phyloP scores from a whole-genome alignment of 805 yeast genomes.

The Wickerhamomyces strasburgensis region DNA sequence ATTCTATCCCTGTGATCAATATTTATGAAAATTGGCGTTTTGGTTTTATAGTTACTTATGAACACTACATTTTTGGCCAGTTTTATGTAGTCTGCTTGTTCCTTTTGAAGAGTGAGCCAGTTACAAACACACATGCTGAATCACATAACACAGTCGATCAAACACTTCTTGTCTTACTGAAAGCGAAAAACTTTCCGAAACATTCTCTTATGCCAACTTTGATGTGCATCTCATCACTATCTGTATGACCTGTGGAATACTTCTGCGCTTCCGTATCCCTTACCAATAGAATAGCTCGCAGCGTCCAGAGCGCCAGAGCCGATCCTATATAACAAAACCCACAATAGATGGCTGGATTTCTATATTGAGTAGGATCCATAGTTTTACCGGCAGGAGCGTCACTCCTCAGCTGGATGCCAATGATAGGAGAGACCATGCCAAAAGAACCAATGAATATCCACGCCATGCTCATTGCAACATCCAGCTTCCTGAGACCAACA shows the following conservation, averaged over 20 bases:
- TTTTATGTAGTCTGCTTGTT: constrained; percentile 10
- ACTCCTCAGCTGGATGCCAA: constrained; percentile 48
- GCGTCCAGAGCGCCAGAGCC: constrained; percentile 34
- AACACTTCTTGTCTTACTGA: constrained; percentile 10
- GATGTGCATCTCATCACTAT: constrained; percentile 23
- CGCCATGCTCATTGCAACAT: constrained; percentile 43
- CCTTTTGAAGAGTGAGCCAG: constrained; percentile 6
- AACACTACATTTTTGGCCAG: neutral
- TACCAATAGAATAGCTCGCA: constrained; percentile 53
- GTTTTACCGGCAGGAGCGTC: constrained; percentile 23
- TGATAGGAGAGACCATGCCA: constrained; percentile 54
- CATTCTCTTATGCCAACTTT: constrained; percentile 7
- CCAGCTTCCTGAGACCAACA: constrained; percentile 49
- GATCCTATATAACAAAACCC: constrained; percentile 51
- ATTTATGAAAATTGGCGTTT: too few species aligned
- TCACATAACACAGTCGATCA: constrained; percentile 1
- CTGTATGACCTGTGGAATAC: constrained; percentile 22
- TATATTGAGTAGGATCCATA: constrained; percentile 42
- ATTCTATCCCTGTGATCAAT: constrained; percentile 2
- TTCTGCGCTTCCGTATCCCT: constrained; percentile 36
- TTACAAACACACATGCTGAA: neutral
- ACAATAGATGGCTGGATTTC: constrained; percentile 51
- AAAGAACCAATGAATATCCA: constrained; percentile 49
- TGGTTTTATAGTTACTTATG: too few species aligned
- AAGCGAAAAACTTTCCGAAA: constrained; percentile 7